Evolutionary conservation across 768 basidiomycete species (phyloP), one percentile per base, ranked within the genome.

Genomic region (Mrakia gelida): DNA sequence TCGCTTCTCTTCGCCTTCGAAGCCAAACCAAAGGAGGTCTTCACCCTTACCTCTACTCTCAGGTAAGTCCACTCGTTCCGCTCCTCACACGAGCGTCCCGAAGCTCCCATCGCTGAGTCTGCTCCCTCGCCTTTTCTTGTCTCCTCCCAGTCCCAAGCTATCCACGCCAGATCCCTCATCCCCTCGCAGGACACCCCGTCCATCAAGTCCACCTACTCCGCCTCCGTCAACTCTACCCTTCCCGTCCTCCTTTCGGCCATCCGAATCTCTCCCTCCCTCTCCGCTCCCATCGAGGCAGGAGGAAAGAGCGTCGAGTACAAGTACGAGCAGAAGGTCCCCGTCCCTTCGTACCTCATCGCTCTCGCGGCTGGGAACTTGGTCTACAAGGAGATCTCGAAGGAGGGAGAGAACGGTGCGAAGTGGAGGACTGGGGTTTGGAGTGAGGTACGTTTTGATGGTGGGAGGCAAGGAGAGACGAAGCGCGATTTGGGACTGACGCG

Each of bases 91-190:
- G n/a, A n/a, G n/a, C n/a, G n/a, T n/a, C n/a, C n/a, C n/a, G n/a
- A n/a, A n/a, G n/a, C n/a, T n/a, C n/a, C n/a, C n/a, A n/a, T n/a
- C n/a, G n/a, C n/a, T n/a, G n/a, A n/a, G n/a, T n/a, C n/a, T n/a
- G n/a, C n/a, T n/a, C n/a, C n/a, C n/a, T n/a, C n/a, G n/a, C n/a
- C n/a, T n/a, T n/a, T n/a, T n/a, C n/a, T n/a, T n/a, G n/a, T n/a
- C n/a, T n/a, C n/a, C n/a, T n/a, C n/a, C n/a, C n/a, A 97, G 81
- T 93, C 92, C 81, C 94, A 97, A 80, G 93, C 95, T 4, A 96
- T 95, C 80, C 91, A 95, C 82, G 92, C 92, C 3, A 89, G 95
- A 41, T 88, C 90, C 4, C 84, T 96, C 61, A 88, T 89, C 0
- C 95, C 94, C 3, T 82, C 93, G 77, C 94, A 95, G 88, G 91